Evolutionary conservation across 208 protist genomes (phyloP).

Genomic region (Acanthamoeba castellanii): DNA sequence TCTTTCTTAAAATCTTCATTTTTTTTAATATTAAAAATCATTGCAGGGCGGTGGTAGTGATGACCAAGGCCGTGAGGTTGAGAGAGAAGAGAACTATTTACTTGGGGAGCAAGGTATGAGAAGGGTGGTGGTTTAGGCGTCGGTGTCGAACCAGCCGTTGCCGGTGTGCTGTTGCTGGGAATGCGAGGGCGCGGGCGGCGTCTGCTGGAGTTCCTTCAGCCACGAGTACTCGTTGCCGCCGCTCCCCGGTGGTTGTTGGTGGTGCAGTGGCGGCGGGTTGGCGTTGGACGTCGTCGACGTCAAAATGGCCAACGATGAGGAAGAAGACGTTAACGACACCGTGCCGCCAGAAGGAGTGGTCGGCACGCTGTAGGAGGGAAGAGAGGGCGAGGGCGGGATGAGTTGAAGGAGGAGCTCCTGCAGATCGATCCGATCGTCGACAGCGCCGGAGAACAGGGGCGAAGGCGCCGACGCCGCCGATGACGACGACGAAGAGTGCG

Average conservation of each 20-base stretch:
- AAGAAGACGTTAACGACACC: background rate
- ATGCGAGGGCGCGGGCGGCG: background rate
- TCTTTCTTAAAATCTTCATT: too few relatives aligned
- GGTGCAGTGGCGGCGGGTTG: background rate
- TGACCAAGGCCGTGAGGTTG: too few relatives aligned
- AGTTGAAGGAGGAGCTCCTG: conserved; percentile 34
- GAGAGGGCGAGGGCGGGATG: background rate
- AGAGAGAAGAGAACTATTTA: too few relatives aligned
- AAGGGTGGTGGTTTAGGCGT: background rate
- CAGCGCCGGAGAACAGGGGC: conserved; percentile 1
- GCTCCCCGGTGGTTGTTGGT: background rate
- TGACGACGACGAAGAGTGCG: background rate
- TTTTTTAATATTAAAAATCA: too few relatives aligned
- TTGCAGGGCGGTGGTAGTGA: too few relatives aligned
- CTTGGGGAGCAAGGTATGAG: background rate
- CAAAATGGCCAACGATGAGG: background rate
- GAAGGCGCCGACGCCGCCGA: background rate
- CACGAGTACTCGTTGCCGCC: conserved; percentile 32
- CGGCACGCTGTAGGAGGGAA: background rate
- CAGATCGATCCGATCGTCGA: conserved; percentile 16
- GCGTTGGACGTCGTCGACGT: background rate
- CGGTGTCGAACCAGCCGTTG: conserved; percentile 16
- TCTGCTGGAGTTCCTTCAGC: conserved; percentile 3
- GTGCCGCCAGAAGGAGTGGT: background rate
- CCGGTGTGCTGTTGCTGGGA: background rate